Conservation (phyloP, 2,329 filamentous ascomycete genomes). For the Camillea tinctor region DNA sequence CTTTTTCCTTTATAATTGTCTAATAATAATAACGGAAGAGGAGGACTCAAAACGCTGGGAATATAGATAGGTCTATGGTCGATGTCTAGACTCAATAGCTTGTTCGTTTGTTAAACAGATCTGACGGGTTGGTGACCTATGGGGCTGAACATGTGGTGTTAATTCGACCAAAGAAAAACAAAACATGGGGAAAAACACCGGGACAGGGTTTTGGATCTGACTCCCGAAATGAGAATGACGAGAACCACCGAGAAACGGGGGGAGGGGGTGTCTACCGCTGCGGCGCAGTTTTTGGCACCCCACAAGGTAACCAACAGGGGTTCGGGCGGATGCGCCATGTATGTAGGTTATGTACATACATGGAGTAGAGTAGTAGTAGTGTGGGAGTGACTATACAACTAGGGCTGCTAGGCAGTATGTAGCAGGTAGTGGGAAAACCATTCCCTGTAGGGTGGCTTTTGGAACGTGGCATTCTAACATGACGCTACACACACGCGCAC, state of each 20-base stretch:
- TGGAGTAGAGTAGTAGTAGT: too few species aligned
- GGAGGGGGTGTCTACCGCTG: conserved; percentile 10
- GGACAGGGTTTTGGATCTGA: conserved; percentile 4
- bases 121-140: conserved; percentile 16
- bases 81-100: neutral
- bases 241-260: conserved; percentile 18
- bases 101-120: conserved; percentile 13
- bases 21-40: neutral
- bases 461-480: neutral
- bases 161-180: conserved; percentile 15
- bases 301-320: neutral
- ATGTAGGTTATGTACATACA: neutral
- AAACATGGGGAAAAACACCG: conserved; percentile 19
- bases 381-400: too few species aligned
- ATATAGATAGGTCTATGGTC: neutral
- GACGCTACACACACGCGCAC: neutral
- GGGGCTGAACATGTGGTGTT: conserved; percentile 9
- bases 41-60: neutral
- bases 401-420: too few species aligned
- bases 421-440: neutral
- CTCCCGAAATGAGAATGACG: conserved; percentile 21
- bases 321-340: neutral
- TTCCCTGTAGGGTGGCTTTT: neutral
- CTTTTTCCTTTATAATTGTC: neutral
- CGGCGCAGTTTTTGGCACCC: conserved; percentile 4